A percentile compares a stretch with the other conserved stretches of the same genome.
Evolutionary conservation across 306 rosid genomes (phyloP).

Genomic region (Arachis stenosperma): DNA sequence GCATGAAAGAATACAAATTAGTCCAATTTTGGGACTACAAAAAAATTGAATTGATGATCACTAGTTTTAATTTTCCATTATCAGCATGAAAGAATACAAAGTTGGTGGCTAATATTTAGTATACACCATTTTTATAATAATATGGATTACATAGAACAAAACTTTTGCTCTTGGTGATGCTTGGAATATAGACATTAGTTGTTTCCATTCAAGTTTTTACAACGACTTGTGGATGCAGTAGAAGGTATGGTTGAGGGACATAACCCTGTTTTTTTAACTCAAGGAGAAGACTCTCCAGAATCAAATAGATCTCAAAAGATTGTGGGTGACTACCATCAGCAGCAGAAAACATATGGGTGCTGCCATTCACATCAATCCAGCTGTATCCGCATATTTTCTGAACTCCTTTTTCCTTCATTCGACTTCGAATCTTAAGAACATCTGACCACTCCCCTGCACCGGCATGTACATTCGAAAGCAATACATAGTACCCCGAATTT

Average conservation of each 20-base stretch:
- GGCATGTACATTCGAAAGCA: conserved; percentile 76
- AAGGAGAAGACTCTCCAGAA: conserved; percentile 62
- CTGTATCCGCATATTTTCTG: conserved; percentile 80
- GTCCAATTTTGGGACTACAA: background rate
- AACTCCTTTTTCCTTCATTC: conserved; percentile 76
- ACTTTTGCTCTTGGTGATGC: conserved; percentile 27
- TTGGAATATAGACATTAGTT: conserved; percentile 24
- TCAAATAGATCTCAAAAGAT: conserved; percentile 57
- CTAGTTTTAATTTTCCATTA: background rate
- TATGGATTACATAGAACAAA: conserved; percentile 18
- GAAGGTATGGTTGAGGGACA: conserved; percentile 72
- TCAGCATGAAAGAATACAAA: conserved; percentile 30
- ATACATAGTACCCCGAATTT: conserved; percentile 79
- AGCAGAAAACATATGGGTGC: conserved; percentile 73
- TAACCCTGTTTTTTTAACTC: conserved; percentile 79
- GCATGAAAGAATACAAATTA: conserved; percentile 28
- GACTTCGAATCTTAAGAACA: conserved; percentile 63
- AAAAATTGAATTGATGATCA: conserved; percentile 1
- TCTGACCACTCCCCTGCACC: conserved; percentile 73
- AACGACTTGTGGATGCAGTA: conserved; percentile 61
- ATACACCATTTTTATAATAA: background rate
- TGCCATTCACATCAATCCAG: conserved; percentile 77
- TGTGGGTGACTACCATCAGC: conserved; percentile 72
- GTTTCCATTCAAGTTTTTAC: conserved; percentile 38
- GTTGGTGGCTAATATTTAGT: too few relatives aligned